Base-by-base conservation (phyloP, 148 eudicot genomes). In the Polygonum maritimum region DNA sequence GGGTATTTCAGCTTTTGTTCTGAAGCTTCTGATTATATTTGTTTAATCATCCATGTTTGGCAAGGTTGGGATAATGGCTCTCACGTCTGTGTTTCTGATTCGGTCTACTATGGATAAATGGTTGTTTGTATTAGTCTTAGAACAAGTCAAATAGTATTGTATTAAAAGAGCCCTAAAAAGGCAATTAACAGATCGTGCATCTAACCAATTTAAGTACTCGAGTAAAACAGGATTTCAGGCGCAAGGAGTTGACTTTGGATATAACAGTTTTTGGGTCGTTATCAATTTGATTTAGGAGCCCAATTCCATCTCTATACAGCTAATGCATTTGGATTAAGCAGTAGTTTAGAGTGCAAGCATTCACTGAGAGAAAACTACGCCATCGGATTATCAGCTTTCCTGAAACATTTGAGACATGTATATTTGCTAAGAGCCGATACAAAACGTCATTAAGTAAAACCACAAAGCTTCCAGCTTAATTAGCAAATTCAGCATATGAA, bases 241-340 rank as follows among this genome's bases (percentile, higher is more conserved):
- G 14, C 33, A 63, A 13, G 4, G 10, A 63, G 36, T 63, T 31
- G 40, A 63, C 39, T 63, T 33, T 14, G 18, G 69, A 63, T 31
- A 63, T 31, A 67, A 67, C 71, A 67, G 45, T 67, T 67, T 21
- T 2, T 67, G 71, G 71, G 71, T 67, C 71, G 21, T 67, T 67
- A 41, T 38, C 71, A 44, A 44, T 44, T 7, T 44, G 47, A 44
- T 44, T 44, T 44, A 8, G 7, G 47, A 44, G 1, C 6, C 47
- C 6, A 44, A 44, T 44, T 18, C 31, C 1, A 51, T 51, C 16
- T 8, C 6, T 48, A 48, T 48, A 12, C 52, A 48, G 13, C 14
- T n/a, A 54, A 19, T 57, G 63, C 63, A 57, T 21, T 9, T 60
- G 36, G 36, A 60, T 60, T 60, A 18, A 54, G 55, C 18, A 49